Evolutionary conservation across 352 stramenopile genomes (phyloP).

Genomic region (Thraustochytrium sp.): DNA sequence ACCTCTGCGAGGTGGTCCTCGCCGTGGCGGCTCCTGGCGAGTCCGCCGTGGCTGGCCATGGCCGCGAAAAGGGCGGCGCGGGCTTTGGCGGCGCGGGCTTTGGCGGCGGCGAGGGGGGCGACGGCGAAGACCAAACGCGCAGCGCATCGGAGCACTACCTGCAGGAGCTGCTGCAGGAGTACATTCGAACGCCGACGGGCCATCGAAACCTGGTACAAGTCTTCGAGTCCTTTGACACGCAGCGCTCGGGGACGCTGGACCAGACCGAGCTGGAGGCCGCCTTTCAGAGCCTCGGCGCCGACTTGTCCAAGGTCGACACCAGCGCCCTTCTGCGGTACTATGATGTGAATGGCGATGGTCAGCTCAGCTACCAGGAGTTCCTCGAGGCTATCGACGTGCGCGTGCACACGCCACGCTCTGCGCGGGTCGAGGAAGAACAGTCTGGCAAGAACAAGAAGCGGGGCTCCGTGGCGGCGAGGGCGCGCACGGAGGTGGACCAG

Average conservation of each 20-base stretch:
- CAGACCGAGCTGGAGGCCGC: background rate
- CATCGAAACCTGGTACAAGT: slow-evolving; percentile 17
- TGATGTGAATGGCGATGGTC: slow-evolving; percentile 3
- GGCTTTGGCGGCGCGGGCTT: background rate
- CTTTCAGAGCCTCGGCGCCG: slow-evolving; percentile 11
- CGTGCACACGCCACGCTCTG: background rate
- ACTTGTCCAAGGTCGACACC: background rate
- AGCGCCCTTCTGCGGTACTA: background rate
- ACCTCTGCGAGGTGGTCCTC: slow-evolving; percentile 5
- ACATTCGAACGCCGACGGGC: background rate
- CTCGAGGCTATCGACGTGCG: slow-evolving; percentile 14
- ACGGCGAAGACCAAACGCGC: background rate
- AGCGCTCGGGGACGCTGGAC: slow-evolving; percentile 18
- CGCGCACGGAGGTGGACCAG: background rate
- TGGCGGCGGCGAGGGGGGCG: background rate
- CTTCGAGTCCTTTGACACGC: slow-evolving; percentile 27
- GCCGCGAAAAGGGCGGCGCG: background rate
- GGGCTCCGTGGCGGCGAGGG: background rate
- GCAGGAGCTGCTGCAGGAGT: slow-evolving; percentile 11
- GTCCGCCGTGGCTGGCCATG: background rate
- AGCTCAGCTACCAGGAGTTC: slow-evolving; percentile 9
- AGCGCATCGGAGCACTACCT: background rate
- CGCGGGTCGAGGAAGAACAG: background rate
- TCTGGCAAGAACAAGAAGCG: background rate
- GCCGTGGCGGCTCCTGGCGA: background rate